A percentile compares a stretch with the other conserved stretches of the same genome.
Conservation (phyloP, 2,329 filamentous ascomycete genomes). For the Pyrenochaeta sp. region DNA sequence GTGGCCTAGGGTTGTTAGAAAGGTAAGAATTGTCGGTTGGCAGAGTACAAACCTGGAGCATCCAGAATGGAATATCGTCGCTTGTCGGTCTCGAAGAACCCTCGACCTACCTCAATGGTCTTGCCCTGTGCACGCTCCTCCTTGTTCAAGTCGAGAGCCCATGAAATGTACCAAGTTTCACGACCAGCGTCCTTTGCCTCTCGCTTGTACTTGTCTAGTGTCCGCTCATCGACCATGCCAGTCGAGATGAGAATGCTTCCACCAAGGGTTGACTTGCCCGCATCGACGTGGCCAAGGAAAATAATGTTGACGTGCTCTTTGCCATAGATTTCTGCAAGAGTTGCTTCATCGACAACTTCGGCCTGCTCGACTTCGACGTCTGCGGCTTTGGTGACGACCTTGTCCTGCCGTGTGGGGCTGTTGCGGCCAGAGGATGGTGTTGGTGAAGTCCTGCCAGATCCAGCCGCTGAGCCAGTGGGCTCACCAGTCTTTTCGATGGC, state of each 20-base stretch:
- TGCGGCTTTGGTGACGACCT: constrained; percentile 72
- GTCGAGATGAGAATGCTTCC: constrained; percentile 92
- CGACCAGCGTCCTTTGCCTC: constrained; percentile 96
- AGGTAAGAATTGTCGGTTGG: too few species aligned
- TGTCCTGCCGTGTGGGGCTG: constrained; percentile 72
- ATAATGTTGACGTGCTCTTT: constrained; percentile 96
- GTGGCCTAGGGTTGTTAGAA: too few species aligned
- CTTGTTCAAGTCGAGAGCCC: constrained; percentile 96
- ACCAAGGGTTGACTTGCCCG: constrained; percentile 95
- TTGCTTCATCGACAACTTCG: constrained; percentile 80
- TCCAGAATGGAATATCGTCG: constrained; percentile 96
- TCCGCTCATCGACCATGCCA: constrained; percentile 99
- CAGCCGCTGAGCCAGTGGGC: constrained; percentile 59
- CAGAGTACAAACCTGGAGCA: too few species aligned
- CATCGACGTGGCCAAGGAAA: constrained; percentile 97
- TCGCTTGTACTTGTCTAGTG: constrained; percentile 89
- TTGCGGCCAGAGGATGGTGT: constrained; percentile 83
- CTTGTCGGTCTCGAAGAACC: constrained; percentile 93
- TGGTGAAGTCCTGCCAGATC: constrained; percentile 76
- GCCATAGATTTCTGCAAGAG: constrained; percentile 93
- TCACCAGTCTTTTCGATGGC: constrained; percentile 92
- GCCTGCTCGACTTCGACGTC: constrained; percentile 83
- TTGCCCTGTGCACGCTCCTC: constrained; percentile 97
- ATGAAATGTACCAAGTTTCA: constrained; percentile 98
- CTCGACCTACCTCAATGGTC: constrained; percentile 95